Conservation (phyloP, 495 filamentous ascomycete genomes). For the Neurospora sp. region DNA sequence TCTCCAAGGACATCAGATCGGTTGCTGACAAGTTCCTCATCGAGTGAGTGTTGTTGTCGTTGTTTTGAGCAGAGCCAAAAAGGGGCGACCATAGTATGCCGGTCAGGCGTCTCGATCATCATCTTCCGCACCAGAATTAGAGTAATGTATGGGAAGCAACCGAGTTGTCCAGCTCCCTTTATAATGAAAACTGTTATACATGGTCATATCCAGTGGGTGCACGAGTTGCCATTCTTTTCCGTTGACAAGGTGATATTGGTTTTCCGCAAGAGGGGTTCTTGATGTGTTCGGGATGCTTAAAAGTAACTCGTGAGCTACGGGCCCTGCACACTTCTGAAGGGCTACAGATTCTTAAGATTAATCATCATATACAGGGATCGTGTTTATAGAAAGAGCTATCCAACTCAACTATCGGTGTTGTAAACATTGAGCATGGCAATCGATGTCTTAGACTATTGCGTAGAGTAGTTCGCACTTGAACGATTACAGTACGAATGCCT, state of each 20-base stretch:
- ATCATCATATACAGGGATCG: not conserved
- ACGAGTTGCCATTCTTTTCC: not conserved
- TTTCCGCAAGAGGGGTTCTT: not conserved
- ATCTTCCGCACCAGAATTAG: not conserved
- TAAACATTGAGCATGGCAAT: not conserved
- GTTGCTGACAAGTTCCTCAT: constrained; percentile 74
- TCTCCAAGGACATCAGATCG: constrained; percentile 82
- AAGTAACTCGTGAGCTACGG: not conserved
- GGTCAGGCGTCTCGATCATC: not conserved
- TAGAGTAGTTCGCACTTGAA: not conserved
- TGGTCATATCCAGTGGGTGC: not conserved
- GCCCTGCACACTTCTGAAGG: not conserved
- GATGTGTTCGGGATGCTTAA: not conserved
- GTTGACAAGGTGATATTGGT: not conserved
- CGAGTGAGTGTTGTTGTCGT: constrained; percentile 40
- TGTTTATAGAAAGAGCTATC: not conserved
- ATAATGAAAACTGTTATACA: not conserved
- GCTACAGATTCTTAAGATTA: not conserved
- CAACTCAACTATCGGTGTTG: not conserved
- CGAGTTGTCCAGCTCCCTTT: not conserved
- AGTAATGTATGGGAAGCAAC: not conserved
- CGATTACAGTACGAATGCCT: not conserved
- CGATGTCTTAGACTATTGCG: not conserved
- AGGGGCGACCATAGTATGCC: not conserved
- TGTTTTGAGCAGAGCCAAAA: not conserved